Conservation (phyloP, 73 alveolate genomes). For the Paramecium caudatum region DNA sequence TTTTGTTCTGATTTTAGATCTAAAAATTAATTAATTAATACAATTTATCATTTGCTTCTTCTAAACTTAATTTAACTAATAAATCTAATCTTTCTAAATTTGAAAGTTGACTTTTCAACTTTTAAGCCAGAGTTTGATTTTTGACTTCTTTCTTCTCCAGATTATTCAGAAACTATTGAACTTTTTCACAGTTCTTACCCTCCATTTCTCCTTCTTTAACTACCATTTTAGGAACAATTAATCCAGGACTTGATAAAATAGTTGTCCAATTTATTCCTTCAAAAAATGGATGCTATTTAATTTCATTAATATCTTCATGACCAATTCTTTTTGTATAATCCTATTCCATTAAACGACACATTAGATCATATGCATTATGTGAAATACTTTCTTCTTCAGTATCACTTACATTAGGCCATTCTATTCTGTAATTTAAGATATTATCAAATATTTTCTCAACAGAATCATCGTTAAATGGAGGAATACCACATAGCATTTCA, state of each 20-base stretch:
- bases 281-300: constrained; percentile 92
- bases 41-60: constrained; percentile 75
- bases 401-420: constrained; percentile 78
- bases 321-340: constrained; percentile 93
- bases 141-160: constrained; percentile 54
- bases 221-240: constrained; percentile 60
- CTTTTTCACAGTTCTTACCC: constrained; percentile 70
- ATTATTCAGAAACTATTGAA: constrained; percentile 64
- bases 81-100: constrained; percentile 76
- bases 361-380: constrained; percentile 90
- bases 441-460: constrained; percentile 82
- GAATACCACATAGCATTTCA: constrained; percentile 83
- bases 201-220: constrained; percentile 65
- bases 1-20: neutral
- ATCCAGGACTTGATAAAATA: constrained; percentile 33
- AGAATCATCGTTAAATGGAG: constrained; percentile 82
- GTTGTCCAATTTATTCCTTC: constrained; percentile 87
- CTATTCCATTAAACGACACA: constrained; percentile 83
- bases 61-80: constrained; percentile 59
- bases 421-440: constrained; percentile 78
- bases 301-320: constrained; percentile 86
- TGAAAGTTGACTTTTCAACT: constrained; percentile 42
- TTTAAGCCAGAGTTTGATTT: constrained; percentile 53
- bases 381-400: constrained; percentile 87
- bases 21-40: neutral